These are phyloP conservation scores for Candida xiaguanensis DNA, from an alignment of 805 yeast species.

Conservation along the genomic window DNA sequence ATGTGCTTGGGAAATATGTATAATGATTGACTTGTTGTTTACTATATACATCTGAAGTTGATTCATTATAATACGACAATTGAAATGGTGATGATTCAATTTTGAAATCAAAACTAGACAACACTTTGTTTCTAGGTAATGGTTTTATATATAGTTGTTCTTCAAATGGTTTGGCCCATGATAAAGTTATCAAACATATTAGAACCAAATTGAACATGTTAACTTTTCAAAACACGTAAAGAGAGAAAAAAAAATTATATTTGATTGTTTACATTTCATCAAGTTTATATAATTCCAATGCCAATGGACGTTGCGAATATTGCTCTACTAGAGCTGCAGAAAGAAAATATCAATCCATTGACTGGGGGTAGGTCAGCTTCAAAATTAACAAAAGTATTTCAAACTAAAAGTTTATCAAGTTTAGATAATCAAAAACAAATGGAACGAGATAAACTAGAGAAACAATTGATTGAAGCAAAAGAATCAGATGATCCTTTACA, in stretches of 20 bases:
- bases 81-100: slow-evolving; percentile 49
- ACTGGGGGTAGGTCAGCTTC: slow-evolving; percentile 66
- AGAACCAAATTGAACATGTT: slow-evolving; percentile 2
- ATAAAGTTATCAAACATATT: background rate
- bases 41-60: slow-evolving; percentile 4
- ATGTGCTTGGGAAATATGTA: slow-evolving; percentile 70
- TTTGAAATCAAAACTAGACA: slow-evolving; percentile 70
- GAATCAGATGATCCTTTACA: slow-evolving; percentile 83
- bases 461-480: slow-evolving; percentile 44
- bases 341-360: slow-evolving; percentile 72
- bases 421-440: slow-evolving; percentile 20
- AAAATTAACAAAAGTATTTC: slow-evolving; percentile 46
- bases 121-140: slow-evolving; percentile 64
- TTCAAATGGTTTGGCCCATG: slow-evolving; percentile 9
- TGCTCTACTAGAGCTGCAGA: slow-evolving; percentile 42
- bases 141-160: slow-evolving; percentile 68
- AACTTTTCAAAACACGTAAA: background rate
- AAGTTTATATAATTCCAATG: background rate
- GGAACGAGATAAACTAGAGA: slow-evolving; percentile 49
- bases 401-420: slow-evolving; percentile 7
- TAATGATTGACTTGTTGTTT: slow-evolving; percentile 38
- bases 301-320: slow-evolving; percentile 9
- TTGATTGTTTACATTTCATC: slow-evolving; percentile 6
- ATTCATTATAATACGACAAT: slow-evolving; percentile 17
- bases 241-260: background rate